Base-by-base conservation (phyloP, 2,329 filamentous ascomycete species). In the Sclerotinia trifoliorum region DNA sequence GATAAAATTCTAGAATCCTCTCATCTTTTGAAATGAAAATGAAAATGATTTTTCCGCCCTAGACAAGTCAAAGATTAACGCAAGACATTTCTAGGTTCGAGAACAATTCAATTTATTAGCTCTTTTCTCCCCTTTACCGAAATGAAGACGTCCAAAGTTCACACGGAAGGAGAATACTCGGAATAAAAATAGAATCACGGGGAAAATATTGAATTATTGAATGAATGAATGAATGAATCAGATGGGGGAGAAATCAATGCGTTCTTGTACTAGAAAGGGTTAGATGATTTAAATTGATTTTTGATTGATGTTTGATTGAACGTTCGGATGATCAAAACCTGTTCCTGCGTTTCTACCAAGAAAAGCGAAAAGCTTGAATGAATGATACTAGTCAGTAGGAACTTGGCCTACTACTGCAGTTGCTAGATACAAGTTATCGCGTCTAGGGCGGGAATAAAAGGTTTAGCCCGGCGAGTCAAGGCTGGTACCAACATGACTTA, bases 41-140 rank as follows among this genome's bases (percentile, higher is more conserved):
- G 52, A 55, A 55, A 11, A 21, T 56, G 52, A 39, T 39, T 24
- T n/a, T 3, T 13, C 35, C 21, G 54, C 3, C 19, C 32, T 32
- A 17, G 54, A 39, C 15, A 24, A 39, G 15, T 42, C 11, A 57
- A 35, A 57, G 15, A 51, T 42, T 4, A 21, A 56, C 29, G n/a
- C 5, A 42, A 57, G 54, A 57, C 54, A 57, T 57, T 57, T 39
- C 32, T 5, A 56, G 54, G 54, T 39, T 56, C 32, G 54, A 56
- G 54, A 56, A 56, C 11, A 1, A 39, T n/a, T 56, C 2, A 1
- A 39, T n/a, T 56, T 2, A 7, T 6, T 35, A 19, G 11, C 32
- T 7, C 32, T 19, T 10, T 21, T 1, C 11, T 35, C 11, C 52
- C 52, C 29, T n/a, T 15, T 24, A 17, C 54, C 54, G 54, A 57